Evolutionary conservation across 2,329 filamentous ascomycete species (phyloP), one percentile per base, ranked within the genome.

Genomic region (Cytospora leucostoma): DNA sequence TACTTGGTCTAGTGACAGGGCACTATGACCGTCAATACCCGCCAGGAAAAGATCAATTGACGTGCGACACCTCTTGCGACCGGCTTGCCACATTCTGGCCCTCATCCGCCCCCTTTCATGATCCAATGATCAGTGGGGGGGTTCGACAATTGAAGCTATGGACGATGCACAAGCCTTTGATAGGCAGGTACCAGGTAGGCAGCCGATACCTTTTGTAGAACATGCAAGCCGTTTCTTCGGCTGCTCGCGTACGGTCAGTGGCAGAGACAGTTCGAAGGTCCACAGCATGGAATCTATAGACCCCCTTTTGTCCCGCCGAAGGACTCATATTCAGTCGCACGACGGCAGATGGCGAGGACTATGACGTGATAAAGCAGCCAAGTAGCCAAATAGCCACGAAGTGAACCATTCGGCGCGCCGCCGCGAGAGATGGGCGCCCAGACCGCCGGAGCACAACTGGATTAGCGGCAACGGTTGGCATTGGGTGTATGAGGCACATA

Each of bases 261-360:
- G 61, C 60, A 40, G 55, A 60, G 60, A 60, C 63, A 62, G 34
- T 38, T 50, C 56, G 53, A 49, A 27, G 63, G 52, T 53, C 57
- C 60, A 63, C 61, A 13, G 21, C 59, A 32, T 59, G 63, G 56
- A 54, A 47, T 17, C 38, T 27, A 51, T 51, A 61, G 59, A 21
- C 8, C 35, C 57, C 59, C 38, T 13, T 40, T 52, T 38, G 56
- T 21, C 60, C 60, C 53, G 50, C 17, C 34, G 40, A 38, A 40
- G 55, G 50, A 55, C 59, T 53, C 40, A 33, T 40, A 37, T 3
- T 33, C 54, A 57, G 62, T 62, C 59, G 55, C 44, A 58, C 53
- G 40, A 61, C 59, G 59, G 59, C 59, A 61, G 58, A 61, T 61
- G 59, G 19, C n/a, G 38, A 21, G n/a, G 12, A n/a, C 35, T 15